phyloP scores from a whole-genome alignment of 371 early-diverging fungal species.

The Lichtheimia corymbifera region DNA sequence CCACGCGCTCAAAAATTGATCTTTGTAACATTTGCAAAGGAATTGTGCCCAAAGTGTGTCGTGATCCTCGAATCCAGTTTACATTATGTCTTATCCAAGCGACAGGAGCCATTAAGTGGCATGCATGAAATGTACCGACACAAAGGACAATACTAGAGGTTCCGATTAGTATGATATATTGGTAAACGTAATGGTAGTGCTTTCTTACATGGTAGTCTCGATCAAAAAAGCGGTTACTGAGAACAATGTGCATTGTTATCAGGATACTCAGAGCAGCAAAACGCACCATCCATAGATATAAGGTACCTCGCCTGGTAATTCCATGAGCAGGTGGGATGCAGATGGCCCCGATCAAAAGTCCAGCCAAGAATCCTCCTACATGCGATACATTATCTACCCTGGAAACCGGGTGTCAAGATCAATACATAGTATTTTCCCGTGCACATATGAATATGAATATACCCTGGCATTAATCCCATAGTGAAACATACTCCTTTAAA shows the following conservation, averaged over 20 bases:
- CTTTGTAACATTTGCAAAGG: too few relatives aligned
- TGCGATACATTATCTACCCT: constrained; percentile 60
- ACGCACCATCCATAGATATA: constrained; percentile 3
- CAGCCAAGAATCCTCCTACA: constrained; percentile 62
- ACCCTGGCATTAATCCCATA: constrained; percentile 70
- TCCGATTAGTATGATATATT: neutral
- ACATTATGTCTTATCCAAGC: too few relatives aligned
- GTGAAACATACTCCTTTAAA: constrained; percentile 38
- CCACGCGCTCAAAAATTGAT: too few relatives aligned
- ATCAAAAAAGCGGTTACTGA: constrained; percentile 9
- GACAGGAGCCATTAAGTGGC: constrained; percentile 19
- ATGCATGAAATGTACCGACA: constrained; percentile 24
- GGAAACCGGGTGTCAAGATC: neutral
- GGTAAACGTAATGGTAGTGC: neutral
- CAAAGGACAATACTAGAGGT: constrained; percentile 11
- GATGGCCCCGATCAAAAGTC: constrained; percentile 44
- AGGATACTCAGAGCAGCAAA: neutral
- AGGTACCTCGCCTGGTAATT: neutral
- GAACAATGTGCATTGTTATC: constrained; percentile 2
- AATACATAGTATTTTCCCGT: constrained; percentile 19
- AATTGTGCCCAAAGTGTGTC: too few relatives aligned
- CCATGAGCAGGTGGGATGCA: constrained; percentile 35
- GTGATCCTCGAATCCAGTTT: too few relatives aligned
- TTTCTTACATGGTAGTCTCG: constrained; percentile 8
- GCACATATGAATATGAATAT: neutral